These are phyloP conservation scores for Teratosphaeria zuluensis DNA, from an alignment of 2,329 filamentous ascomycete genomes.

Conservation along the genomic window DNA sequence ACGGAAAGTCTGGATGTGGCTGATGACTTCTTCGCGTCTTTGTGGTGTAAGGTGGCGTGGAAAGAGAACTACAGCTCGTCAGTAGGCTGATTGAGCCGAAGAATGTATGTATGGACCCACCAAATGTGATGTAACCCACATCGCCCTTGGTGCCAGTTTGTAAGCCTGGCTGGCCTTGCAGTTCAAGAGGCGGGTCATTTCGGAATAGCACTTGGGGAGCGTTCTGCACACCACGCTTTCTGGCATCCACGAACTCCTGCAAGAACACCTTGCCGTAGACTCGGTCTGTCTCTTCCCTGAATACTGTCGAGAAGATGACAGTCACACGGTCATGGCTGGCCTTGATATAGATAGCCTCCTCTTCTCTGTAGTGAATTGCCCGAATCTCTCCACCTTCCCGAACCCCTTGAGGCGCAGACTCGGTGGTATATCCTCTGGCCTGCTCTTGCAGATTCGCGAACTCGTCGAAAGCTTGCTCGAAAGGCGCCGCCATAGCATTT, in stretches of 20 bases:
- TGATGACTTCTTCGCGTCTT: slow-evolving; percentile 88
- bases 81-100: neutral
- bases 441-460: slow-evolving; percentile 79
- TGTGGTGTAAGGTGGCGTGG: slow-evolving; percentile 86
- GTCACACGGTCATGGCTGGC: slow-evolving; percentile 95
- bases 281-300: slow-evolving; percentile 93
- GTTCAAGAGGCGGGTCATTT: slow-evolving; percentile 84
- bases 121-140: slow-evolving; percentile 96
- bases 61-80: slow-evolving; percentile 62
- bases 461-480: slow-evolving; percentile 93
- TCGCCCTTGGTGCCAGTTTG: slow-evolving; percentile 67
- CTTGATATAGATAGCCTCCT: slow-evolving; percentile 98
- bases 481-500: slow-evolving; percentile 97
- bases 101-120: slow-evolving; percentile 40
- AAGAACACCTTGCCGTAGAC: slow-evolving; percentile 98
- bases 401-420: slow-evolving; percentile 85
- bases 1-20: slow-evolving; percentile 98
- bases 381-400: slow-evolving; percentile 85
- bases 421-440: slow-evolving; percentile 83
- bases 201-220: slow-evolving; percentile 95
- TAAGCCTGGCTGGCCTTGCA: slow-evolving; percentile 79
- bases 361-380: slow-evolving; percentile 95
- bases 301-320: slow-evolving; percentile 97
- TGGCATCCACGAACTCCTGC: slow-evolving; percentile 95
- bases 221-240: slow-evolving; percentile 92